These are phyloP conservation scores for Citrullus amarus DNA, from an alignment of 306 rosid genomes.

Conservation along the genomic window DNA sequence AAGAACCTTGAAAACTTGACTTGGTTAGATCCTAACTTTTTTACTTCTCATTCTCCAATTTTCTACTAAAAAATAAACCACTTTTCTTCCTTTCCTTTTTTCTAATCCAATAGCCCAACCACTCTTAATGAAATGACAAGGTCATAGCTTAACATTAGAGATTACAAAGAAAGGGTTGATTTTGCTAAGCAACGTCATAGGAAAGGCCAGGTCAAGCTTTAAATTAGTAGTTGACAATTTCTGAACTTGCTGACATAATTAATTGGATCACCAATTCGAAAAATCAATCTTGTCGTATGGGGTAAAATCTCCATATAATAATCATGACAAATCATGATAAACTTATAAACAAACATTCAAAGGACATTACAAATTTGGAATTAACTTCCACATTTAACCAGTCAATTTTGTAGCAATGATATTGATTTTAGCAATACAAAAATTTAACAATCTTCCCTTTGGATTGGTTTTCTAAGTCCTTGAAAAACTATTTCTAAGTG, in stretches of 20 bases:
- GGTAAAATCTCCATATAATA: neutral
- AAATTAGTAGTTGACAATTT: neutral
- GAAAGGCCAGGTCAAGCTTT: neutral
- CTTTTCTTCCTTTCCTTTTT: neutral
- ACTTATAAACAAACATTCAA: neutral
- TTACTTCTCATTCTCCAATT: neutral
- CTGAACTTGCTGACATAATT: neutral
- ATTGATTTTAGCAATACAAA: neutral
- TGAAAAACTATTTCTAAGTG: no score
- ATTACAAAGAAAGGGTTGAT: neutral
- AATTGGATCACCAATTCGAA: neutral
- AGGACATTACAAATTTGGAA: neutral
- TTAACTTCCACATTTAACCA: neutral
- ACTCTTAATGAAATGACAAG: neutral
- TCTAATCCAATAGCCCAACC: neutral
- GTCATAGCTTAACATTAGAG: neutral
- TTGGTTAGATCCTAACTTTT: neutral
- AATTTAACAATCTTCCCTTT: neutral
- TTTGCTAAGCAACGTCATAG: neutral
- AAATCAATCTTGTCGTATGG: neutral
- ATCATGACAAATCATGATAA: neutral
- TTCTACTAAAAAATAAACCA: neutral
- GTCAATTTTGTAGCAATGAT: neutral
- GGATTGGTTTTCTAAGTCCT: no score
- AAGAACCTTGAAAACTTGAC: slow-evolving; percentile 1